Evolutionary conservation across 2,329 filamentous ascomycete genomes (phyloP).

Genomic region (Exophiala alcalophila): DNA sequence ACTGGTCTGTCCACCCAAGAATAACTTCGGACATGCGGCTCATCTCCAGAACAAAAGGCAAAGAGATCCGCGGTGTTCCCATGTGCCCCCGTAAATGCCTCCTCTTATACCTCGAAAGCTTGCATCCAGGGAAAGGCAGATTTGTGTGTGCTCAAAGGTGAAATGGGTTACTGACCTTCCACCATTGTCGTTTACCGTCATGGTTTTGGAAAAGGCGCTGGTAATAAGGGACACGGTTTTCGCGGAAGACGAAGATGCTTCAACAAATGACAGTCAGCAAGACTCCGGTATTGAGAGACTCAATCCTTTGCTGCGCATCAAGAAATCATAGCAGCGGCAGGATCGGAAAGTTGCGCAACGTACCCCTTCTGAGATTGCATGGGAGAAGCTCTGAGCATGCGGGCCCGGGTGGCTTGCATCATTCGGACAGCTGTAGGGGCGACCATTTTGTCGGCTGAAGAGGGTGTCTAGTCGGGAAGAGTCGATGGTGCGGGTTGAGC

Average conservation of each 20-base stretch:
- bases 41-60: no score
- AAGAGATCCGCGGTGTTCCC: no score
- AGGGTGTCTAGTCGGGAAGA: not conserved
- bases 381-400: slow-evolving; percentile 27
- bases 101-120: no score
- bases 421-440: slow-evolving; percentile 31
- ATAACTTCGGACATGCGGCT: no score
- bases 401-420: slow-evolving; percentile 31
- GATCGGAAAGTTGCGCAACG: slow-evolving; percentile 9
- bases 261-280: slow-evolving; percentile 2
- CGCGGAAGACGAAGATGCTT: slow-evolving; percentile 53
- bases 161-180: slow-evolving; percentile 56
- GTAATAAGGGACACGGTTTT: slow-evolving; percentile 66
- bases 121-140: no score
- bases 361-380: slow-evolving; percentile 28
- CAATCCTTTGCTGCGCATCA: no score
- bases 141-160: not conserved
- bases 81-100: no score
- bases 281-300: not conserved
- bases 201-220: slow-evolving; percentile 65
- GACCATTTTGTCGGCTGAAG: slow-evolving; percentile 27
- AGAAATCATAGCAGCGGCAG: no score
- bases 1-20: no score
- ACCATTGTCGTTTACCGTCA: slow-evolving; percentile 65
- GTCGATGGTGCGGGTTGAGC: slow-evolving; percentile 6